phyloP scores from a whole-genome alignment of 352 stramenopile species.

The Globisporangium radiosum region DNA sequence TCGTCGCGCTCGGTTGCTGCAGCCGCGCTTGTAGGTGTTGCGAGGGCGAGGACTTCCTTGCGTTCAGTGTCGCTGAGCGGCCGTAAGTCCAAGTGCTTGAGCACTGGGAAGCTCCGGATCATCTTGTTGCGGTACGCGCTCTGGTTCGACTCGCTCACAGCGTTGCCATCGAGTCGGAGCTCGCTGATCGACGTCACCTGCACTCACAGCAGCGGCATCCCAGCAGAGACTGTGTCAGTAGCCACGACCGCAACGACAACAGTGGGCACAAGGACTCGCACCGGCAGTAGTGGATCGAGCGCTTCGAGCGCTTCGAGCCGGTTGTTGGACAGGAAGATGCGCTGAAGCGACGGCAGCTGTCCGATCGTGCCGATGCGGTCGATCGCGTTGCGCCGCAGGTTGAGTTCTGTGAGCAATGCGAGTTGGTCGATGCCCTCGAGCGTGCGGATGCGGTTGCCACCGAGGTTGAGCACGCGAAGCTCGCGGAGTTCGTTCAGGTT shows the following conservation, averaged over 20 bases:
- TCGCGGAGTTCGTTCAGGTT: constrained; percentile 81
- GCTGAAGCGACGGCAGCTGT: constrained; percentile 67
- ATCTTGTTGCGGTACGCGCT: constrained; percentile 60
- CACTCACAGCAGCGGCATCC: neutral
- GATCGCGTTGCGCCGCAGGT: constrained; percentile 84
- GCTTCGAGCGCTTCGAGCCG: constrained; percentile 63
- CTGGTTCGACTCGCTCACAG: constrained; percentile 37
- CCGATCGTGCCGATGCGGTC: constrained; percentile 45
- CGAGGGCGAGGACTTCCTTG: constrained; percentile 33
- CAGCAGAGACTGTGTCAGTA: constrained; percentile 2
- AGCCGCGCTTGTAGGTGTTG: constrained; percentile 19
- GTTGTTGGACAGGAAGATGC: constrained; percentile 91
- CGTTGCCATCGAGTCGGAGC: constrained; percentile 84
- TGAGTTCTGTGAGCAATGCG: constrained; percentile 84
- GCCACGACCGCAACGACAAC: too few species aligned
- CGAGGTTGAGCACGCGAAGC: constrained; percentile 89
- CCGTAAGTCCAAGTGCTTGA: constrained; percentile 85
- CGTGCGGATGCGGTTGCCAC: constrained; percentile 72
- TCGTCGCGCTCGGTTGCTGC: constrained; percentile 42
- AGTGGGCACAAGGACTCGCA: constrained; percentile 3
- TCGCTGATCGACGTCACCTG: constrained; percentile 70
- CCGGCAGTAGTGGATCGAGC: constrained; percentile 66
- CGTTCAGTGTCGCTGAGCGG: constrained; percentile 72
- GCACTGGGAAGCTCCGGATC: constrained; percentile 59
- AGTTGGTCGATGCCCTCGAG: constrained; percentile 81